These are phyloP conservation scores for Trametes meyenii DNA, from an alignment of 768 basidiomycete species.

Conservation along the genomic window DNA sequence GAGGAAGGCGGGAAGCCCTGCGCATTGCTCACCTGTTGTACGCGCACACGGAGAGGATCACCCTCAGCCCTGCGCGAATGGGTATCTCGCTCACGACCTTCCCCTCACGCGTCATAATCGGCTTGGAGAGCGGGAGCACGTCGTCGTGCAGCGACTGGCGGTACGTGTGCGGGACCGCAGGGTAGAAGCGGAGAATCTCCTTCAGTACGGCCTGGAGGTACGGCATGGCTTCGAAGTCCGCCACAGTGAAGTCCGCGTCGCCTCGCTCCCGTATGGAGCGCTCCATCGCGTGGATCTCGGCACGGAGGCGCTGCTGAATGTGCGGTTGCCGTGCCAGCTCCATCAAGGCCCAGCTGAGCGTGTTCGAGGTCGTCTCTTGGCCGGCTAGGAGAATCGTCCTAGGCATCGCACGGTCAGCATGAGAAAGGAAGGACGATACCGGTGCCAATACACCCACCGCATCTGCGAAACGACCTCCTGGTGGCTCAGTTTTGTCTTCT, in stretches of 20 bases:
- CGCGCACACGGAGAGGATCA: constrained; percentile 54
- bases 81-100: constrained; percentile 45
- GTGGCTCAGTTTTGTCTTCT: constrained; percentile 40
- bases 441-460: constrained; percentile 19
- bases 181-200: constrained; percentile 58
- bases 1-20: background rate
- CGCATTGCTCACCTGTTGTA: constrained; percentile 50
- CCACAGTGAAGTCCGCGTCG: constrained; percentile 44
- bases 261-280: constrained; percentile 39
- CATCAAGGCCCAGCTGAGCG: constrained; percentile 62
- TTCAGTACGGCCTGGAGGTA: constrained; percentile 53
- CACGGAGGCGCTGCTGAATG: constrained; percentile 61
- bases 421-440: background rate
- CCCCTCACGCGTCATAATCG: constrained; percentile 51
- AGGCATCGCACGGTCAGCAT: background rate
- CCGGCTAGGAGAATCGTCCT: constrained; percentile 37
- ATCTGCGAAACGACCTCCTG: constrained; percentile 35
- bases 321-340: constrained; percentile 62
- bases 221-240: constrained; percentile 54
- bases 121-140: constrained; percentile 58
- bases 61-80: constrained; percentile 52
- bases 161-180: constrained; percentile 55
- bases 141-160: constrained; percentile 56
- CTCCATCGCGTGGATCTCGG: constrained; percentile 50
- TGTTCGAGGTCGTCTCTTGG: constrained; percentile 64